These are phyloP conservation scores for Myxozyma neotropica DNA, from an alignment of 805 yeast genomes.

Conservation along the genomic window DNA sequence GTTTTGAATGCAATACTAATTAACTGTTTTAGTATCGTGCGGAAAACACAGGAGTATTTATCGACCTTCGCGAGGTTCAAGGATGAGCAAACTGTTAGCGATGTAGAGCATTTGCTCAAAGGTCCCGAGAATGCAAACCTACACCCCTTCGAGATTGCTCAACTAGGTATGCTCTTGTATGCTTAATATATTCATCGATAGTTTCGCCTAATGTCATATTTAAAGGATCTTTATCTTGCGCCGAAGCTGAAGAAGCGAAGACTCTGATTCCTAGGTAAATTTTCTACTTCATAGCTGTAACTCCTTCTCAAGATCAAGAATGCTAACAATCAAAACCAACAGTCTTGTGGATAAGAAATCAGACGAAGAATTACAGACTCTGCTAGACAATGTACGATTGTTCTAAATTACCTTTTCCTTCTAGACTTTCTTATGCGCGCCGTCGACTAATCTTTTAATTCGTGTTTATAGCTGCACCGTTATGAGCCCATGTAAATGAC, in stretches of 20 bases:
- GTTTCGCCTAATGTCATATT: neutral
- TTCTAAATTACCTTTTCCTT: no score
- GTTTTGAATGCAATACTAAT: neutral
- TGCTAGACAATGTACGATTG: constrained; percentile 80
- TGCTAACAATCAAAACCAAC: neutral
- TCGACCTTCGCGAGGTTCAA: constrained; percentile 85
- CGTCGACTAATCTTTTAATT: neutral
- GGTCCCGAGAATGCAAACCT: constrained; percentile 71
- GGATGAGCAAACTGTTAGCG: constrained; percentile 88
- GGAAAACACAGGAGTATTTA: constrained; percentile 86
- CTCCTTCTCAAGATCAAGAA: neutral
- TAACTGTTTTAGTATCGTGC: constrained; percentile 59
- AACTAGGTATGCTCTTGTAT: constrained; percentile 50
- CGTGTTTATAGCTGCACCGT: constrained; percentile 3
- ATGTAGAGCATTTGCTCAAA: constrained; percentile 83
- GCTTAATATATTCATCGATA: neutral
- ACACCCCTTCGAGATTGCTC: constrained; percentile 96
- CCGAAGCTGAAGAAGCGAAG: constrained; percentile 95
- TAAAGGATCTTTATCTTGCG: constrained; percentile 81
- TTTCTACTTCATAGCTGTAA: neutral
- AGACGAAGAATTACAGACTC: constrained; percentile 82
- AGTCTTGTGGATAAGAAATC: constrained; percentile 78
- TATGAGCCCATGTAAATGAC: constrained; percentile 5
- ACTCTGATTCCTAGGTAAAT: constrained; percentile 69
- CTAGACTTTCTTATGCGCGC: no score